Percentiles rank a stretch among this genome's conserved stretches.
These are phyloP conservation scores for Silene uniflora DNA, from an alignment of 148 eudicot genomes.

Conservation along the genomic window DNA sequence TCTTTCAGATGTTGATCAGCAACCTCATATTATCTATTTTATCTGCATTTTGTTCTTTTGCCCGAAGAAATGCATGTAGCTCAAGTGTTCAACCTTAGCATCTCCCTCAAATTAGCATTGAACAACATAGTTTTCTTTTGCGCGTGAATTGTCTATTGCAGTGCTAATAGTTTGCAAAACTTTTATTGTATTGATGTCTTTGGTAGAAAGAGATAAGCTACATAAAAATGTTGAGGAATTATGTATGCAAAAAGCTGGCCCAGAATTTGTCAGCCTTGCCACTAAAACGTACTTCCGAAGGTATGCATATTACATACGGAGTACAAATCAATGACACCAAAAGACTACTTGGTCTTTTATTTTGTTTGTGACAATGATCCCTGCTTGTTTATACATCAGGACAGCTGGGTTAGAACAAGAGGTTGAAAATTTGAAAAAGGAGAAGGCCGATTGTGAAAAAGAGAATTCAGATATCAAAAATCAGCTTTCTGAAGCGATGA, in stretches of 20 bases:
- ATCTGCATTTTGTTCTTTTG: background rate
- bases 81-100: background rate
- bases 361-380: slow-evolving; percentile 7
- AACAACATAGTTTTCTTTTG: background rate
- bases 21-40: background rate
- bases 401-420: slow-evolving; percentile 96
- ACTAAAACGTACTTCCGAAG: slow-evolving; percentile 86
- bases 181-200: background rate
- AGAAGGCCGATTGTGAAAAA: slow-evolving; percentile 58
- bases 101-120: background rate
- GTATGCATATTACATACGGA: slow-evolving; percentile 34
- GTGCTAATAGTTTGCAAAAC: background rate
- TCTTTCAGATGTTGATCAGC: no score
- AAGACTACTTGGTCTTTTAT: background rate
- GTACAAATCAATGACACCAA: background rate
- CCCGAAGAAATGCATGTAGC: background rate
- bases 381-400: slow-evolving; percentile 46
- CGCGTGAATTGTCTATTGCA: slow-evolving; percentile 4
- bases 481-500: slow-evolving; percentile 88
- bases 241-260: slow-evolving; percentile 94
- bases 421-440: slow-evolving; percentile 67
- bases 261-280: slow-evolving; percentile 70
- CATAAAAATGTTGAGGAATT: slow-evolving; percentile 85
- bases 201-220: slow-evolving; percentile 74
- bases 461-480: slow-evolving; percentile 69